Conservation (phyloP, 805 yeast species). For the Metschnikowia amazonensis region DNA sequence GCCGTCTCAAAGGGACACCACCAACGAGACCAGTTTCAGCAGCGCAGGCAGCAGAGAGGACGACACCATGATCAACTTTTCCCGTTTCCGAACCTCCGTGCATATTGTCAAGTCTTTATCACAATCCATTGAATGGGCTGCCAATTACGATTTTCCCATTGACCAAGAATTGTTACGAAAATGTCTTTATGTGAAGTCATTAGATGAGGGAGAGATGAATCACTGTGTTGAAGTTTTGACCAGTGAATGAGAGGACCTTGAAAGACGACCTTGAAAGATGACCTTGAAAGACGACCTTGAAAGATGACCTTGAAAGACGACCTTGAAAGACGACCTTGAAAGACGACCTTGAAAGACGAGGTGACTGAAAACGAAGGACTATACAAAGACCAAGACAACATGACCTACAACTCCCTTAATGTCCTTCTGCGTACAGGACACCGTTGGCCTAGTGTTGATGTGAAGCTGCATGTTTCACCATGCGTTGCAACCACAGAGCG, state of each 20-base stretch:
- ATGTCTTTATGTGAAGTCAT: constrained; percentile 74
- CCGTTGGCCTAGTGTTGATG: background rate
- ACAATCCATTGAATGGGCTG: constrained; percentile 83
- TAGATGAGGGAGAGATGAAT: constrained; percentile 70
- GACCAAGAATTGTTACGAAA: constrained; percentile 70
- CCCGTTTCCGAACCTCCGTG: constrained; percentile 72
- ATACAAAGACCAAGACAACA: background rate
- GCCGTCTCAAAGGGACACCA: background rate
- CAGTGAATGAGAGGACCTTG: too few species aligned
- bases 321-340: too few species aligned
- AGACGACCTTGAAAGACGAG: too few species aligned
- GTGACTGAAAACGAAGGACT: too few species aligned
- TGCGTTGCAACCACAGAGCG: background rate
- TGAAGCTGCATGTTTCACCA: background rate
- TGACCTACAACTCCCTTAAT: too few species aligned
- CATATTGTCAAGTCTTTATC: constrained; percentile 72
- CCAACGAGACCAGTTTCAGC: constrained; percentile 4
- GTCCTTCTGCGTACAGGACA: background rate
- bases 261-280: too few species aligned
- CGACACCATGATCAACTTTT: constrained; percentile 62
- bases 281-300: too few species aligned
- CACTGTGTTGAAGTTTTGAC: constrained; percentile 21
- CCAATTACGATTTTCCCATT: constrained; percentile 52
- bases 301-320: too few species aligned
- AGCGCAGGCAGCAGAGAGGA: constrained; percentile 11